These are phyloP conservation scores for Saturnispora ahearnii DNA, from an alignment of 805 yeast genomes.

Conservation along the genomic window DNA sequence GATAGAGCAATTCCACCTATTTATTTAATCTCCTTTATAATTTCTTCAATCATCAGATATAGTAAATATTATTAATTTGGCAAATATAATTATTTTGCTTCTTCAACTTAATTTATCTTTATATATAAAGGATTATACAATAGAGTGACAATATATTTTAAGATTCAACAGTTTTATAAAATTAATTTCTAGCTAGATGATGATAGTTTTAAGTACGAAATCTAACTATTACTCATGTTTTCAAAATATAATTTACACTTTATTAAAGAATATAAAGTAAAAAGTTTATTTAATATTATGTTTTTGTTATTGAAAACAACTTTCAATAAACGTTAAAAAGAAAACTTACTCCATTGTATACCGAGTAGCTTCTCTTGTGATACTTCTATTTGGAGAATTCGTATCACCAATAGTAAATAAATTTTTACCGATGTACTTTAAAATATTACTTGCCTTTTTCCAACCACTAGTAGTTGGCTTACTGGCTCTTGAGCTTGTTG, in stretches of 20 bases:
- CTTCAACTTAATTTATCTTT: no score
- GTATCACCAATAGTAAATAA: conserved; percentile 4
- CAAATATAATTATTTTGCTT: no score
- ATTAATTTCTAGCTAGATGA: no score
- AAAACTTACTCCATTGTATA: background rate
- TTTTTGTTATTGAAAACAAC: background rate
- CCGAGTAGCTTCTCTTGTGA: conserved; percentile 6
- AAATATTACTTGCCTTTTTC: conserved; percentile 1
- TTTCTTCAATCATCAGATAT: no score
- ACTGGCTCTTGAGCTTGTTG: background rate
- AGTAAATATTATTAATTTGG: no score
- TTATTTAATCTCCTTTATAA: no score
- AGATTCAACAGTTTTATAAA: no score
- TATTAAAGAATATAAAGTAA: background rate
- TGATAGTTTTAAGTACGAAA: no score
- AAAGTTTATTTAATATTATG: background rate
- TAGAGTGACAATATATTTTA: no score
- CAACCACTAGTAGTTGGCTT: background rate
- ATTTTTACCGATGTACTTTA: conserved; percentile 3
- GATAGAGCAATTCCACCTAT: no score
- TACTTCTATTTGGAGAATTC: conserved; percentile 2
- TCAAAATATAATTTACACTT: background rate
- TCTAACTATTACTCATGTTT: no score
- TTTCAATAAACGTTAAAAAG: background rate
- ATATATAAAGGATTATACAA: no score